Percentiles rank a stretch among this genome's conserved stretches.
These are phyloP conservation scores for Cyclotella kingstonii DNA, from an alignment of 108 stramenopile genomes.

Conservation along the genomic window DNA sequence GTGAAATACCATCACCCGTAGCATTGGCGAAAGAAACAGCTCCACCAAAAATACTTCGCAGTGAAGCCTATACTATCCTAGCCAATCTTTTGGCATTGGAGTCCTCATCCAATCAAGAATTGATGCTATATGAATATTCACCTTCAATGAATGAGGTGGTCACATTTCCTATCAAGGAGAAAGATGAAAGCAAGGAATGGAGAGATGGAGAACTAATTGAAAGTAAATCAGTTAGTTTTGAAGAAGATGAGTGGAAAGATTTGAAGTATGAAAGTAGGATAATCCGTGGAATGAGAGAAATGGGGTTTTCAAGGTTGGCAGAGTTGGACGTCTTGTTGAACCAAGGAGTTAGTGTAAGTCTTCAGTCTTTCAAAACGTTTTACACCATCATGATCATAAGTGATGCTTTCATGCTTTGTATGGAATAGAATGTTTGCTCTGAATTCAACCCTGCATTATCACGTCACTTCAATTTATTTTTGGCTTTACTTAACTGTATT, in stretches of 20 bases:
- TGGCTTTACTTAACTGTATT: neutral
- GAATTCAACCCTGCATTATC: neutral
- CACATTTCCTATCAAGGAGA: constrained; percentile 4
- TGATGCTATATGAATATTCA: constrained; percentile 24
- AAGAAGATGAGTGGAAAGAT: constrained; percentile 24
- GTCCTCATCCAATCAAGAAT: constrained; percentile 39
- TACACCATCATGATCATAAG: neutral
- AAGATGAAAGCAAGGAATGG: constrained; percentile 3
- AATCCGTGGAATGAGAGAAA: constrained; percentile 67
- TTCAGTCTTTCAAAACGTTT: neutral
- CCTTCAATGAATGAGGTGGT: constrained; percentile 8
- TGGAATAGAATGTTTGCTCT: neutral
- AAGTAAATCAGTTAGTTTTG: neutral
- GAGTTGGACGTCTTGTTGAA: constrained; percentile 80
- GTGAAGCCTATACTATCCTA: constrained; percentile 61
- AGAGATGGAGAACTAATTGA: constrained; percentile 15
- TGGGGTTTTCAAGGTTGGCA: constrained; percentile 65
- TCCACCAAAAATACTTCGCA: constrained; percentile 36
- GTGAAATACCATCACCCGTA: neutral
- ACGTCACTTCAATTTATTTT: neutral
- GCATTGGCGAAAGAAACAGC: constrained; percentile 31
- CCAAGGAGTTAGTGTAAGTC: constrained; percentile 46
- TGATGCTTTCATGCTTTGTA: neutral
- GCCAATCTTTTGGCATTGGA: constrained; percentile 74
- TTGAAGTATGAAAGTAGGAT: constrained; percentile 44